These are phyloP conservation scores for Leccinum fibrillosum DNA, from an alignment of 768 basidiomycete species.

Conservation along the genomic window DNA sequence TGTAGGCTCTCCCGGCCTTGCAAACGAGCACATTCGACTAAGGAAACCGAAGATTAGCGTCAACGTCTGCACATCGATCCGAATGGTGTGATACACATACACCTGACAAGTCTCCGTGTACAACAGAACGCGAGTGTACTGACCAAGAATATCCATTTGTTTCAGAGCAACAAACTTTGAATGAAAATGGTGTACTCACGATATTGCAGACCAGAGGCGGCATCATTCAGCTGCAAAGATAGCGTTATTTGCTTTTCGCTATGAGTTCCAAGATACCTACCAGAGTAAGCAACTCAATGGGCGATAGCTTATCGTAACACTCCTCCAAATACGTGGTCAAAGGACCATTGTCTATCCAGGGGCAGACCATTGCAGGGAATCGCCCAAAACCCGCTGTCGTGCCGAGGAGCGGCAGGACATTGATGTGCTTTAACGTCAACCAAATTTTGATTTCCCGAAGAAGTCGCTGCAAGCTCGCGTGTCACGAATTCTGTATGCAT, in stretches of 20 bases:
- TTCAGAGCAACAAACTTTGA: neutral
- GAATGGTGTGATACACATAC: conserved; percentile 2
- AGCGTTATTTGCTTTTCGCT: neutral
- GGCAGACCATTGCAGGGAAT: conserved; percentile 28
- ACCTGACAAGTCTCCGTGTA: conserved; percentile 24
- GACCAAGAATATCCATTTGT: neutral
- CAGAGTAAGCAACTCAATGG: conserved; percentile 4
- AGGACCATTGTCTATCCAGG: conserved; percentile 26
- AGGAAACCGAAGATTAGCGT: neutral
- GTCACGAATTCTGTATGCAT: neutral
- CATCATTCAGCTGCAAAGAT: conserved; percentile 11
- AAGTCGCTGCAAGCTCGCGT: conserved; percentile 18
- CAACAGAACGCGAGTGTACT: conserved; percentile 17
- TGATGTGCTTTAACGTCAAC: conserved; percentile 22
- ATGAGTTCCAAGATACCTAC: neutral
- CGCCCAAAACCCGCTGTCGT: conserved; percentile 25
- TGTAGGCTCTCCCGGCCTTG: conserved; percentile 12
- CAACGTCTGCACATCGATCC: neutral
- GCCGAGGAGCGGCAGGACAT: conserved; percentile 19
- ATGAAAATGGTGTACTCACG: conserved; percentile 2
- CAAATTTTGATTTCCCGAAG: conserved; percentile 29
- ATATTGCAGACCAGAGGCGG: conserved; percentile 20
- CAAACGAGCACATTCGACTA: conserved; percentile 19
- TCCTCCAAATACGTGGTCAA: conserved; percentile 20
- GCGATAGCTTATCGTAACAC: conserved; percentile 5